Conservation (phyloP, 768 basidiomycete species). For the Collybiopsis luxurians region DNA sequence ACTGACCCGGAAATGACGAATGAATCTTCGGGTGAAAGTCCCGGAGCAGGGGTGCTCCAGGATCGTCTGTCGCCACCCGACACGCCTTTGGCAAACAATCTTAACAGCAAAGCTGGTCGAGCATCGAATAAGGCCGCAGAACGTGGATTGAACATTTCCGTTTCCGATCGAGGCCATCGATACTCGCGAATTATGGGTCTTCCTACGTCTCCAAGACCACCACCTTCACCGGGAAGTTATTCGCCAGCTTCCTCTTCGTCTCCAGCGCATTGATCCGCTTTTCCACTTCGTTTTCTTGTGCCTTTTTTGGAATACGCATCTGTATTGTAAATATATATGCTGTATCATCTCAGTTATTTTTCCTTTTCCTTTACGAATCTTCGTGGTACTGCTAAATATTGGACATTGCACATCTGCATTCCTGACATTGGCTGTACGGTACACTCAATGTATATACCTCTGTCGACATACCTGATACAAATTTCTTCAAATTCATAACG, state of each 20-base stretch:
- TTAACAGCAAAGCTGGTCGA: slow-evolving; percentile 37
- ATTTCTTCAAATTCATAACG: not conserved
- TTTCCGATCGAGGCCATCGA: slow-evolving; percentile 57
- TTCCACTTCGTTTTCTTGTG: not conserved
- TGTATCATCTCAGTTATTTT: not conserved
- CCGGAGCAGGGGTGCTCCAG: slow-evolving; percentile 22
- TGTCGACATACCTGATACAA: slow-evolving; percentile 2
- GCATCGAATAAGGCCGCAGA: slow-evolving; percentile 63
- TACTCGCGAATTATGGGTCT: slow-evolving; percentile 65
- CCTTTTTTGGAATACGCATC: not conserved
- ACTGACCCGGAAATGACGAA: slow-evolving; percentile 57
- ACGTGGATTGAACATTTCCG: slow-evolving; percentile 67
- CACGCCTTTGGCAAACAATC: slow-evolving; percentile 29
- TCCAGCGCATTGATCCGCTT: not conserved
- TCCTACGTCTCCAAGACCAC: slow-evolving; percentile 52
- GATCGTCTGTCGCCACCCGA: slow-evolving; percentile 39
- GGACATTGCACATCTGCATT: slow-evolving; percentile 7
- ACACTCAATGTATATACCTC: not conserved
- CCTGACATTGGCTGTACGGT: slow-evolving; percentile 1
- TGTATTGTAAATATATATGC: not conserved
- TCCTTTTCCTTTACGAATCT: not conserved
- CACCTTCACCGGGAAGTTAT: slow-evolving; percentile 33
- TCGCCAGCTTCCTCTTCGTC: slow-evolving; percentile 13
- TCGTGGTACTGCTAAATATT: slow-evolving; percentile 1
- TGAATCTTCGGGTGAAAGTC: slow-evolving; percentile 44